Evolutionary conservation across 1,139 yeast species (phyloP).

Genomic region (Martiniozyma asiatica): DNA sequence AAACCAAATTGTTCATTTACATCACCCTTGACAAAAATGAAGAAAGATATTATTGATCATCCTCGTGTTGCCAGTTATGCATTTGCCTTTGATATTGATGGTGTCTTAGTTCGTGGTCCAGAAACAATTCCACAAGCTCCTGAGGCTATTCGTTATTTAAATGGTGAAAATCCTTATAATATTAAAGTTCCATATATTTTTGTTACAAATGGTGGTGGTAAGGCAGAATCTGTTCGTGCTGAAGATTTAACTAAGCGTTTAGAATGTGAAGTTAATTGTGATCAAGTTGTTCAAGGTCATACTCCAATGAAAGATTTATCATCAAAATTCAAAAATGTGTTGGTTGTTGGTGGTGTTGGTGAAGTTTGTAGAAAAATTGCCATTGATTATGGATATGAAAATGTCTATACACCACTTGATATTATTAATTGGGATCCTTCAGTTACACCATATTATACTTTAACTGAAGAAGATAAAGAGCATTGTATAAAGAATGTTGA

Average conservation of each 20-base stretch:
- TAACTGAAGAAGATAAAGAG: conserved; percentile 55
- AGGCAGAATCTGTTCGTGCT: conserved; percentile 63
- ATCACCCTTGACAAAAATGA: too few species aligned
- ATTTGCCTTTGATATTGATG: conserved; percentile 80
- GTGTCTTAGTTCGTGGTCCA: conserved; percentile 71
- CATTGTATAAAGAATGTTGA: conserved; percentile 46
- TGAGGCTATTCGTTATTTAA: conserved; percentile 55
- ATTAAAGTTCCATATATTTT: conserved; percentile 76
- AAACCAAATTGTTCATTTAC: too few species aligned
- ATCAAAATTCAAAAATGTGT: conserved; percentile 50
- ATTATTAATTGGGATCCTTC: conserved; percentile 79
- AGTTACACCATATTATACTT: conserved; percentile 66
- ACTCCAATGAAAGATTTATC: conserved; percentile 80
- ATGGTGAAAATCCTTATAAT: conserved; percentile 69
- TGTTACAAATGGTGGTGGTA: conserved; percentile 85
- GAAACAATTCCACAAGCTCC: conserved; percentile 68
- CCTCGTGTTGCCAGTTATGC: conserved; percentile 70
- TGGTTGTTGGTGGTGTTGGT: conserved; percentile 79
- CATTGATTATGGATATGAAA: conserved; percentile 61
- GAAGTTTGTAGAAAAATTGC: conserved; percentile 75
- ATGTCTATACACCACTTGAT: conserved; percentile 69
- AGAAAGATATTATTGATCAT: conserved; percentile 45
- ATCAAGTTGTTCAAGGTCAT: conserved; percentile 79
- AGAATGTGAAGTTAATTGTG: conserved; percentile 49
- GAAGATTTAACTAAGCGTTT: conserved; percentile 52